These are phyloP conservation scores for Penicillium subrubescens DNA, from an alignment of 495 filamentous ascomycete species.

Conservation along the genomic window DNA sequence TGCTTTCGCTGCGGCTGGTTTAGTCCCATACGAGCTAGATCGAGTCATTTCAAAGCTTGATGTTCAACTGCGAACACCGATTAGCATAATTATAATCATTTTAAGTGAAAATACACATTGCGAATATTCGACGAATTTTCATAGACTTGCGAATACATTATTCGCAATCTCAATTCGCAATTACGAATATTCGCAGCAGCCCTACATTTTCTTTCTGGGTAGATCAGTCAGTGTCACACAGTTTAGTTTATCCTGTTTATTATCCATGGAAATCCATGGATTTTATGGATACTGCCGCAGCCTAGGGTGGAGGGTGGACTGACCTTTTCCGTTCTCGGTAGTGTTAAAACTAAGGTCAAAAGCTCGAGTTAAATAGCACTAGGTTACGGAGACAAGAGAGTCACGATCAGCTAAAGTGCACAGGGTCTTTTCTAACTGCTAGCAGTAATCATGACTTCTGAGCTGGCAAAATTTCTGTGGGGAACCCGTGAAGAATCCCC, in stretches of 20 bases:
- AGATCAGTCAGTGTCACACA: too few relatives aligned
- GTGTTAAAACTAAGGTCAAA: background rate
- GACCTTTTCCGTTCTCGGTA: background rate
- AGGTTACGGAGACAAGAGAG: background rate
- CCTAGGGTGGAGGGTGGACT: background rate
- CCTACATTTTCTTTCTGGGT: too few relatives aligned
- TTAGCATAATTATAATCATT: too few relatives aligned
- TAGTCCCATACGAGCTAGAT: too few relatives aligned
- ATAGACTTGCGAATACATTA: too few relatives aligned
- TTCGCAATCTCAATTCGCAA: too few relatives aligned
- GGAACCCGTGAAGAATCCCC: slow-evolving; percentile 19
- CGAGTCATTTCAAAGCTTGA: too few relatives aligned
- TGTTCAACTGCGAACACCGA: too few relatives aligned
- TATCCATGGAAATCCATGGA: background rate
- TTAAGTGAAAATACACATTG: too few relatives aligned
- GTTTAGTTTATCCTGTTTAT: background rate
- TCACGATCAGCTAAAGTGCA: background rate
- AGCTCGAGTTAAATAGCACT: background rate
- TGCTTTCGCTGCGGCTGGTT: too few relatives aligned
- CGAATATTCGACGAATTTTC: too few relatives aligned
- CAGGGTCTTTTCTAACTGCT: background rate
- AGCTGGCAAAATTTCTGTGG: slow-evolving; percentile 11
- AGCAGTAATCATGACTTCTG: slow-evolving; percentile 8
- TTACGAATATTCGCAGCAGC: too few relatives aligned
- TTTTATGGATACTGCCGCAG: background rate